phyloP scores from a whole-genome alignment of 2,329 filamentous ascomycete genomes.

The Sclerotinia subarctica region DNA sequence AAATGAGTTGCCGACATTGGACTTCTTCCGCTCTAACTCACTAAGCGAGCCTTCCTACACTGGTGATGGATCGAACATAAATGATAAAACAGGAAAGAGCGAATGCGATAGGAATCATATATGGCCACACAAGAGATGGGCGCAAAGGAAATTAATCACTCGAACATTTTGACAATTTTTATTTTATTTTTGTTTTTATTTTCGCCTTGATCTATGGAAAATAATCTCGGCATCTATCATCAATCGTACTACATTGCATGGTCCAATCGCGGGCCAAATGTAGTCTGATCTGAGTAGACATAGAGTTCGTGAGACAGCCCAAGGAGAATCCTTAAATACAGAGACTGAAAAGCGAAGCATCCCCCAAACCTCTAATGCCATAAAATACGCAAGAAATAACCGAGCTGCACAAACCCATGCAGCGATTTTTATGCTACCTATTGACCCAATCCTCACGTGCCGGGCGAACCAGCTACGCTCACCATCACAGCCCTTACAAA shows the following conservation, averaged over 20 bases:
- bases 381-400: constrained; percentile 33
- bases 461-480: constrained; percentile 40
- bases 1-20: background rate
- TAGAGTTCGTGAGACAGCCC: constrained; percentile 31
- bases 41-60: background rate
- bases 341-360: constrained; percentile 34
- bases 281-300: constrained; percentile 31
- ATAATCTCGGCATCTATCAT: constrained; percentile 30
- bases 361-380: constrained; percentile 37
- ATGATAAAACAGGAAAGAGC: background rate
- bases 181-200: constrained; percentile 27
- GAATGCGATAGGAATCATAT: background rate
- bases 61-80: background rate
- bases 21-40: background rate
- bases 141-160: background rate
- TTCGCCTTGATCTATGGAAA: constrained; percentile 34
- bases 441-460: constrained; percentile 37
- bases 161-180: constrained; percentile 24
- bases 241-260: constrained; percentile 28
- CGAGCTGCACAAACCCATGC: constrained; percentile 30
- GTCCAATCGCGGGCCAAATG: constrained; percentile 25
- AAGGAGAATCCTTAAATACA: constrained; percentile 37
- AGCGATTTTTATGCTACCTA: constrained; percentile 39
- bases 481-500: constrained; percentile 37
- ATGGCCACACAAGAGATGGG: background rate